These are phyloP conservation scores for Aleurites moluccanus DNA, from an alignment of 441 rosid genomes.

Conservation along the genomic window DNA sequence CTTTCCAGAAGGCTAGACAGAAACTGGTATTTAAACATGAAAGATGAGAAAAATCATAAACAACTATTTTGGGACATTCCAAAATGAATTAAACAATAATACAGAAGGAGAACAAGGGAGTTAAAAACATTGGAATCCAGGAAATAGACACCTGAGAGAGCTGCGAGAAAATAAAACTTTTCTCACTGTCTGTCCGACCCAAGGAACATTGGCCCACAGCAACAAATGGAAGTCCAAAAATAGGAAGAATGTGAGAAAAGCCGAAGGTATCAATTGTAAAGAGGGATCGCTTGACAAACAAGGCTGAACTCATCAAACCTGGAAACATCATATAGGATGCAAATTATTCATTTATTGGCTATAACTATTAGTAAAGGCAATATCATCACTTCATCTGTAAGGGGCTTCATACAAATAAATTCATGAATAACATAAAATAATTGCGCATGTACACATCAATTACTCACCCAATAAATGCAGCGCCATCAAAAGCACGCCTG, in stretches of 20 bases:
- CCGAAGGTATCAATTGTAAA: slow-evolving; percentile 87
- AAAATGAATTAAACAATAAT: neutral
- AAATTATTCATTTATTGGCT: neutral
- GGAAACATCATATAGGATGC: slow-evolving; percentile 31
- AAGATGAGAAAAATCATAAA: neutral
- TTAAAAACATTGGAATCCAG: neutral
- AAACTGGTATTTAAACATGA: neutral
- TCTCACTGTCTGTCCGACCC: slow-evolving; percentile 31
- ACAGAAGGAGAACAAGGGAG: neutral
- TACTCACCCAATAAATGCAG: slow-evolving; percentile 99
- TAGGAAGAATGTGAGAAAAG: slow-evolving; percentile 76
- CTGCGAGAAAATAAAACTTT: slow-evolving; percentile 24
- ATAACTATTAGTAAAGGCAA: neutral
- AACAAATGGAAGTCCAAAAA: slow-evolving; percentile 82
- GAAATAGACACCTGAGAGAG: slow-evolving; percentile 52
- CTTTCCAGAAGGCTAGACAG: neutral
- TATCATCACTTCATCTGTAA: neutral
- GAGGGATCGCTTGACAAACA: slow-evolving; percentile 84
- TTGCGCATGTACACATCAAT: slow-evolving; percentile 2
- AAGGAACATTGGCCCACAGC: slow-evolving; percentile 28
- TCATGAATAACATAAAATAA: slow-evolving; percentile 11
- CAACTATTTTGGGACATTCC: neutral
- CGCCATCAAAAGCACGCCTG: slow-evolving; percentile 99
- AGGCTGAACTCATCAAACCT: slow-evolving; percentile 95
- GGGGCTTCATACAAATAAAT: neutral